Evolutionary conservation across 2,329 filamentous ascomycete genomes (phyloP).

Genomic region (Scleromitrula shiraiana): DNA sequence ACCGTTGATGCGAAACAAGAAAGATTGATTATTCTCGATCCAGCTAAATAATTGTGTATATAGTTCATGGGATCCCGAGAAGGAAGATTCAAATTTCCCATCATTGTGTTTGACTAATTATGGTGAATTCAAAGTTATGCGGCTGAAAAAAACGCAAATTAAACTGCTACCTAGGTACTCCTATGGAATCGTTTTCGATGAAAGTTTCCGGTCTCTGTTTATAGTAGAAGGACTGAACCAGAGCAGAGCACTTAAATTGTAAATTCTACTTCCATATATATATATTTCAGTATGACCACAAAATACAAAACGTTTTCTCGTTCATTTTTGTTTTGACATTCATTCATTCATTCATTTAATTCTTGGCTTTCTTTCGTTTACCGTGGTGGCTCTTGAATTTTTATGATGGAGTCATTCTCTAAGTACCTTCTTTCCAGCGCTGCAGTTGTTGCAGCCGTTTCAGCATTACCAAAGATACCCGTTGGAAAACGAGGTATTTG

Average conservation of each 20-base stretch:
- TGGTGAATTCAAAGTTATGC: not conserved
- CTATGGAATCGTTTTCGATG: no score
- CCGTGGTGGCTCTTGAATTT: not conserved
- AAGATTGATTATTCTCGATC: not conserved
- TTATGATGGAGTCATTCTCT: slow-evolving; percentile 4
- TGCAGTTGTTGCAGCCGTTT: not conserved
- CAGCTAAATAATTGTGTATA: not conserved
- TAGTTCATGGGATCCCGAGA: not conserved
- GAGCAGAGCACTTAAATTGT: no score
- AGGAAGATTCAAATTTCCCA: not conserved
- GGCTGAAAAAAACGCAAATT: not conserved
- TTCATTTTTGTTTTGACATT: not conserved
- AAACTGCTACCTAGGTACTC: no score
- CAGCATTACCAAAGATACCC: not conserved
- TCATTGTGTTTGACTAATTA: not conserved
- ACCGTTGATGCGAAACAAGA: not conserved
- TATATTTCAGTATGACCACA: no score
- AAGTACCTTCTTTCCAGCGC: not conserved
- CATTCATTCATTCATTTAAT: not conserved
- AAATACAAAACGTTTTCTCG: no score
- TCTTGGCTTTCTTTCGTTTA: not conserved
- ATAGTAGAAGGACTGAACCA: no score
- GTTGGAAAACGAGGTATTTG: not conserved
- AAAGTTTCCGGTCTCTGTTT: no score
- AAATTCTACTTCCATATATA: no score